Evolutionary conservation across 2,329 filamentous ascomycete genomes (phyloP).

Genomic region (Talaromyces piceae): DNA sequence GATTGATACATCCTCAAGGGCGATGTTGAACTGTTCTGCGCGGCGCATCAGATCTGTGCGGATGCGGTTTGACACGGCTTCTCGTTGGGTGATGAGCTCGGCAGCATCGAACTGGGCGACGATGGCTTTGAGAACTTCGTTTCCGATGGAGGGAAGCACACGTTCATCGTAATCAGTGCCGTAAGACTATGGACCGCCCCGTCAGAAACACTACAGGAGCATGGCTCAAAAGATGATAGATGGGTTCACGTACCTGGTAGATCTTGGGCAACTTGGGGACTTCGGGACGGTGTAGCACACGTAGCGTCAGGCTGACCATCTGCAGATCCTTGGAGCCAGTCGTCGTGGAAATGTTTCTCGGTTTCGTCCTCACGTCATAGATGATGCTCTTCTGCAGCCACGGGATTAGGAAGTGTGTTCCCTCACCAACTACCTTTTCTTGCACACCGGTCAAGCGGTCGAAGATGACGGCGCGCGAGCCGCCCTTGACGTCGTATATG

Average conservation of each 20-base stretch:
- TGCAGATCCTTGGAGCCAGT: constrained; percentile 98
- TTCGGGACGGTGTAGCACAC: constrained; percentile 89
- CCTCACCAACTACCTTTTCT: constrained; percentile 86
- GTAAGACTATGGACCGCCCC: constrained; percentile 64
- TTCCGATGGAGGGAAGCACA: constrained; percentile 95
- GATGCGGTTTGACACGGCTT: constrained; percentile 93
- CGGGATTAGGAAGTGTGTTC: constrained; percentile 90
- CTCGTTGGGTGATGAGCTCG: constrained; percentile 97
- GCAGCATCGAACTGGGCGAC: constrained; percentile 98
- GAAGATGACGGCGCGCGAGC: constrained; percentile 94
- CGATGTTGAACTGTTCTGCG: constrained; percentile 96
- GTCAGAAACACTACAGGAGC: background rate
- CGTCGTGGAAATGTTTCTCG: constrained; percentile 92
- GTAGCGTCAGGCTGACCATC: constrained; percentile 97
- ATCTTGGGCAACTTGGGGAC: constrained; percentile 92
- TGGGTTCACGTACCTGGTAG: constrained; percentile 69
- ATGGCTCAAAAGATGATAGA: background rate
- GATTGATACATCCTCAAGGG: constrained; percentile 96
- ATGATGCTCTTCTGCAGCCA: constrained; percentile 93
- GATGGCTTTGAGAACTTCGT: constrained; percentile 98
- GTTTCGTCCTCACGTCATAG: constrained; percentile 96
- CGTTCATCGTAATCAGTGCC: constrained; percentile 98
- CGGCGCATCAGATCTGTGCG: constrained; percentile 85
- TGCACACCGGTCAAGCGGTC: constrained; percentile 88
- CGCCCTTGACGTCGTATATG: constrained; percentile 95